A percentile compares a stretch with the other conserved stretches of the same genome.
Conservation (phyloP, 2,329 filamentous ascomycete genomes). For the Pyrenochaeta sp. region DNA sequence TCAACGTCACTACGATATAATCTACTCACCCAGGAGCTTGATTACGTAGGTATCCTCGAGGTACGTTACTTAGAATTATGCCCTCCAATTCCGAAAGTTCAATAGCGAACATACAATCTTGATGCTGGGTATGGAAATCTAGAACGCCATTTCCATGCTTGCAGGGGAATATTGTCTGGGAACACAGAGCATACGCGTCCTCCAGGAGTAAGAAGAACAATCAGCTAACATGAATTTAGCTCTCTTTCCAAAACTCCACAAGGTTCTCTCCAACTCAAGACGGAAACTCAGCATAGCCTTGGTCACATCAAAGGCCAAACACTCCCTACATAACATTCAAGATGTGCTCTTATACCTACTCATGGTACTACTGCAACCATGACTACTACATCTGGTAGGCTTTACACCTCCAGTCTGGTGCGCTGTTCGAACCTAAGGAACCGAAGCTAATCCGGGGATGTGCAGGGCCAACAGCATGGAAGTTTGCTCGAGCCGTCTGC, state of each 20-base stretch:
- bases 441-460: conserved; percentile 7
- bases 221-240: conserved; percentile 22
- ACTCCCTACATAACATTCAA: neutral
- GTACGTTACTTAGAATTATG: neutral
- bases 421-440: neutral
- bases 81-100: neutral
- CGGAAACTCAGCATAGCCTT: neutral
- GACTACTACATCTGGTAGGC: conserved; percentile 57
- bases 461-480: conserved; percentile 54
- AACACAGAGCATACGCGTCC: neutral
- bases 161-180: neutral
- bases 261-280: neutral
- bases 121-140: neutral
- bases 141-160: neutral
- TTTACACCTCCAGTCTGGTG: neutral
- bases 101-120: neutral
- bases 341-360: conserved; percentile 59
- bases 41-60: too few species aligned
- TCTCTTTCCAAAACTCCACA: neutral
- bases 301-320: neutral
- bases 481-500: conserved; percentile 54
- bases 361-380: conserved; percentile 59
- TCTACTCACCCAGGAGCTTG: too few species aligned
- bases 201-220: conserved; percentile 7
- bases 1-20: too few species aligned